Percentiles rank a stretch among this genome's conserved stretches.
Conservation (phyloP, 192 early-diverging fungal genomes). For the Backusella psychrophila region DNA sequence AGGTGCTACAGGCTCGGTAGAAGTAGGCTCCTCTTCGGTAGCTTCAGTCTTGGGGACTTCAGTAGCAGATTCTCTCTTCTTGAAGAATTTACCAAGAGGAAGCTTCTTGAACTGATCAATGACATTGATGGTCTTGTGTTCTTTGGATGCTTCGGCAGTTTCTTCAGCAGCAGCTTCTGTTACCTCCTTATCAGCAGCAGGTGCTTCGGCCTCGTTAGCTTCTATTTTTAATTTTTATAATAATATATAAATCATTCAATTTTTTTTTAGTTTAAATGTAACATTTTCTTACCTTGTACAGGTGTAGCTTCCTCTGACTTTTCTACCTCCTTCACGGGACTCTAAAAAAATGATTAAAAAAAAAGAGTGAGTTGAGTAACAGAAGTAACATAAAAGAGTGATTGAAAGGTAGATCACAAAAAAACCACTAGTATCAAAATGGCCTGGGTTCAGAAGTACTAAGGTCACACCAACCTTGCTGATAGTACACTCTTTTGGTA, state of each 20-base stretch:
- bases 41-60: background rate
- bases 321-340: slow-evolving; percentile 12
- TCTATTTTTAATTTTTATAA: background rate
- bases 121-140: slow-evolving; percentile 14
- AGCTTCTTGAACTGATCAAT: slow-evolving; percentile 25
- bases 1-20: background rate
- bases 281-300: background rate
- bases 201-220: background rate
- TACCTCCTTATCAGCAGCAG: slow-evolving; percentile 7
- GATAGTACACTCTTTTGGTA: slow-evolving; percentile 1
- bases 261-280: background rate
- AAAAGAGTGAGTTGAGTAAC: background rate
- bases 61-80: slow-evolving; percentile 13
- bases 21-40: background rate
- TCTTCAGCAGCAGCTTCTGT: slow-evolving; percentile 20
- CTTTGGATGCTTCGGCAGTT: slow-evolving; percentile 10
- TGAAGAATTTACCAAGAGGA: slow-evolving; percentile 24
- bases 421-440: background rate
- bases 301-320: slow-evolving; percentile 4
- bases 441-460: slow-evolving; percentile 5
- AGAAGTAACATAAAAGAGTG: background rate
- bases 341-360: slow-evolving; percentile 4
- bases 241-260: background rate
- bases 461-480: slow-evolving; percentile 7
- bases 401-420: slow-evolving; percentile 16